phyloP scores from a whole-genome alignment of 352 stramenopile genomes.

The Phytophthora chlamydospora region DNA sequence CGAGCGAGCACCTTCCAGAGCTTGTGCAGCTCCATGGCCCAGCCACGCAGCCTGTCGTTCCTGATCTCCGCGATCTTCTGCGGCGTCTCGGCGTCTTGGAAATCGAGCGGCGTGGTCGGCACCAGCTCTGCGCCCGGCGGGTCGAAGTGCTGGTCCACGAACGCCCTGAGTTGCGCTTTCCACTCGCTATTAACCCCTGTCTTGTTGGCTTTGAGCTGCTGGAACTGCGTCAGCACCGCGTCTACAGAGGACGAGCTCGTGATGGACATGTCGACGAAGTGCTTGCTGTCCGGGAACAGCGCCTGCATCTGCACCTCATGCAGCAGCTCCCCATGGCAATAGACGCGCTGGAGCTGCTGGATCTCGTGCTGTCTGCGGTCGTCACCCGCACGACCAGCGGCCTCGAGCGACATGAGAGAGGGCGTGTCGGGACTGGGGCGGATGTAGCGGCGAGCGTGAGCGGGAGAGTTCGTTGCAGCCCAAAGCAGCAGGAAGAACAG shows the following conservation, averaged over 20 bases:
- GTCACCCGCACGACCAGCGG: slow-evolving; percentile 2
- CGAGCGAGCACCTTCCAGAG: slow-evolving; percentile 79
- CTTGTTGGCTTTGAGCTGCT: slow-evolving; percentile 22
- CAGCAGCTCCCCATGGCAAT: slow-evolving; percentile 59
- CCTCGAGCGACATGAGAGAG: slow-evolving; percentile 15
- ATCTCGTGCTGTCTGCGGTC: slow-evolving; percentile 22
- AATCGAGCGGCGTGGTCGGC: slow-evolving; percentile 50
- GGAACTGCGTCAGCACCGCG: slow-evolving; percentile 39
- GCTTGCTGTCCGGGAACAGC: slow-evolving; percentile 87
- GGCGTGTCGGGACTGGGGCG: background rate
- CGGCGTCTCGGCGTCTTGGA: slow-evolving; percentile 33
- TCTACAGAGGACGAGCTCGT: slow-evolving; percentile 45
- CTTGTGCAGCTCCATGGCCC: slow-evolving; percentile 72
- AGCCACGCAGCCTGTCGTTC: slow-evolving; percentile 51
- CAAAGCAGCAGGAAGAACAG: slow-evolving; percentile 23
- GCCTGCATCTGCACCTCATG: slow-evolving; percentile 63
- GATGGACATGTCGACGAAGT: slow-evolving; percentile 92
- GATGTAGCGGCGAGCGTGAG: slow-evolving; percentile 25
- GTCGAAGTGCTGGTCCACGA: slow-evolving; percentile 73
- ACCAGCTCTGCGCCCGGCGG: slow-evolving; percentile 58
- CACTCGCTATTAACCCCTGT: slow-evolving; percentile 14
- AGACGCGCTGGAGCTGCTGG: slow-evolving; percentile 47
- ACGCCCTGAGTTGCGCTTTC: slow-evolving; percentile 45
- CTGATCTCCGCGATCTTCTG: slow-evolving; percentile 53
- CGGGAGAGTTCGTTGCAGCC: slow-evolving; percentile 5